Conservation (phyloP, 148 eudicot species). For the Camellia granthamiana region DNA sequence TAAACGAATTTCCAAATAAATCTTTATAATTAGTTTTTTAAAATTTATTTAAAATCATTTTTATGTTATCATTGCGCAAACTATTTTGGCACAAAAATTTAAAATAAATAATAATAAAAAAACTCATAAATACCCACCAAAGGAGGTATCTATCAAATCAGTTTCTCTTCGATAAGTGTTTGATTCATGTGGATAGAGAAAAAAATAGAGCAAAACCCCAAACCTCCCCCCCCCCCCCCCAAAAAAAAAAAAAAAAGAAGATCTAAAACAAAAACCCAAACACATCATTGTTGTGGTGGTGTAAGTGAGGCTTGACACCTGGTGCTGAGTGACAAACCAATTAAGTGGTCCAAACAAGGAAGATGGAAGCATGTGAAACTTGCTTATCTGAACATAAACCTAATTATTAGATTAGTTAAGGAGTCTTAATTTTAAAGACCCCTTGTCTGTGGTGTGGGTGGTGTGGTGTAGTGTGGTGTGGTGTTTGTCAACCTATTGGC, state of each 20-base stretch:
- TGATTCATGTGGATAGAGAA: background rate
- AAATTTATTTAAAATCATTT: too few species aligned
- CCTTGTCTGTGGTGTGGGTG: background rate
- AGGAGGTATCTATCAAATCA: background rate
- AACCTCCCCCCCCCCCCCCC: too few species aligned
- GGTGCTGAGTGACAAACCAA: constrained; percentile 1
- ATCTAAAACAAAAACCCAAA: background rate
- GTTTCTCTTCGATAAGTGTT: background rate
- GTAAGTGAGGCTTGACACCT: background rate
- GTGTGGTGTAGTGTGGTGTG: background rate
- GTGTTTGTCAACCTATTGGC: constrained; percentile 17
- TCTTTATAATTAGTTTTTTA: too few species aligned
- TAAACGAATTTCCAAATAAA: too few species aligned
- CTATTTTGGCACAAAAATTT: too few species aligned
- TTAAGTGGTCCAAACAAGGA: constrained; percentile 20
- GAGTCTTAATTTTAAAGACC: constrained; percentile 13
- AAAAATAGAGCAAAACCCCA: too few species aligned
- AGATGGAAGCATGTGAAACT: constrained; percentile 15
- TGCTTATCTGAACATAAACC: constrained; percentile 13
- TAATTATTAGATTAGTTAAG: constrained; percentile 21
- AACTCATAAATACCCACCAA: too few species aligned
- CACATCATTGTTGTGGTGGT: too few species aligned
- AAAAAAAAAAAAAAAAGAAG: background rate
- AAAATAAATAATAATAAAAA: too few species aligned
- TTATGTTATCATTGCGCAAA: too few species aligned